phyloP scores from a whole-genome alignment of 176 grass and related monocot species.

The Avena sativa region DNA sequence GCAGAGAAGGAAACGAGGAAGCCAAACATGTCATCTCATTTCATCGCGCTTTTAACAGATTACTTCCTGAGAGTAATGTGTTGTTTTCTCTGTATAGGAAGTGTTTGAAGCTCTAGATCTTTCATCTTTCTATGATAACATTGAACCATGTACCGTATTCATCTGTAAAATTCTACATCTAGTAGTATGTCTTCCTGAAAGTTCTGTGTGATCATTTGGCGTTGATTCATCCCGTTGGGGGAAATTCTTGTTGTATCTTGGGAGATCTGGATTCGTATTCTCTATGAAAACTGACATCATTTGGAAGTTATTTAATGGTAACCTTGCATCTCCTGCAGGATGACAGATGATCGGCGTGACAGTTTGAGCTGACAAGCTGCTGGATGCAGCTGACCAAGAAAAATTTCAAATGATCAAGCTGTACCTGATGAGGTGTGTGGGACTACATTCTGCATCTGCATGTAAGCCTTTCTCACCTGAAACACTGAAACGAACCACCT shows the following conservation, averaged over 20 bases:
- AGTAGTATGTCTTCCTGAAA: not conserved
- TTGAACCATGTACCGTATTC: slow-evolving; percentile 32
- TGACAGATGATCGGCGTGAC: slow-evolving; percentile 41
- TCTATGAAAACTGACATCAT: slow-evolving; percentile 30
- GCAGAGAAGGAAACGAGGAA: not conserved
- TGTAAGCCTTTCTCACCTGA: slow-evolving; percentile 27
- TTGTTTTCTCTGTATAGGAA: slow-evolving; percentile 14
- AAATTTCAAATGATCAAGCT: not conserved
- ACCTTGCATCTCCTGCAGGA: slow-evolving; percentile 40
- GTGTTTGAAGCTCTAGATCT: not conserved
- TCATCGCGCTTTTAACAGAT: not conserved
- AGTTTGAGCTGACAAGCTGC: slow-evolving; percentile 25
- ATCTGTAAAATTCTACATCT: slow-evolving; percentile 13
- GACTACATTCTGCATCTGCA: not conserved
- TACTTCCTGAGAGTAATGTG: not conserved
- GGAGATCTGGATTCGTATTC: slow-evolving; percentile 16
- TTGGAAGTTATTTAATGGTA: slow-evolving; percentile 17
- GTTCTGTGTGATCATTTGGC: not conserved
- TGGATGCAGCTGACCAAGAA: not conserved
- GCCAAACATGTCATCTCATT: slow-evolving; percentile 22
- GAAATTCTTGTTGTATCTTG: slow-evolving; percentile 3
- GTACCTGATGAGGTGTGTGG: slow-evolving; percentile 10
- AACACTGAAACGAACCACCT: slow-evolving; percentile 1
- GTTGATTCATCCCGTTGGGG: not conserved
- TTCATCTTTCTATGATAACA: slow-evolving; percentile 30